A percentile compares a stretch with the other conserved stretches of the same genome.
Conservation (phyloP, 257 asterid genomes). For the Paulownia fortunei region DNA sequence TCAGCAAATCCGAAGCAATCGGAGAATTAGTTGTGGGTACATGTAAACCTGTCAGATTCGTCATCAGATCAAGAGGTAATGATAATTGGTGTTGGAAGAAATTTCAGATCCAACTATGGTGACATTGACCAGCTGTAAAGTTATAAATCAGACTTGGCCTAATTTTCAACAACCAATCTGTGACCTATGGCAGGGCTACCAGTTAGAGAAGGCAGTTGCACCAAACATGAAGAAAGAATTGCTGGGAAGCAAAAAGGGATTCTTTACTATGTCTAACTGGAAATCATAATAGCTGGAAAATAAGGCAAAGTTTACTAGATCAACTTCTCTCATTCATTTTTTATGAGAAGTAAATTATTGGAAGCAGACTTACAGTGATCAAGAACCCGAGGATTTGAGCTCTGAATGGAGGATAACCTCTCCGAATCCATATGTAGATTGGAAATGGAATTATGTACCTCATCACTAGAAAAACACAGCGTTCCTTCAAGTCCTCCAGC, state of each 20-base stretch:
- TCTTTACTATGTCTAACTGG: too few relatives aligned
- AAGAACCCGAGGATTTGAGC: slow-evolving; percentile 32
- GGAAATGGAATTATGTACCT: slow-evolving; percentile 29
- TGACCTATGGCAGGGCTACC: neutral
- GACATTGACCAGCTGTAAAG: too few relatives aligned
- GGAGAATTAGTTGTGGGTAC: slow-evolving; percentile 12
- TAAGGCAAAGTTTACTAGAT: neutral
- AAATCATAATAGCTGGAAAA: too few relatives aligned
- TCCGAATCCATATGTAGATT: slow-evolving; percentile 29
- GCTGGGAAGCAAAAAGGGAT: too few relatives aligned
- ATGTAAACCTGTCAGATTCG: slow-evolving; percentile 31
- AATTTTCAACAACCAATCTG: neutral
- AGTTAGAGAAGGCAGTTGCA: too few relatives aligned
- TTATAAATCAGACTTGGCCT: too few relatives aligned
- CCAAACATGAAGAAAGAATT: too few relatives aligned
- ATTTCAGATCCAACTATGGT: neutral
- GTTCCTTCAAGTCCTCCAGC: slow-evolving; percentile 10
- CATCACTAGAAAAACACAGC: neutral
- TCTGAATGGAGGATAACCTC: slow-evolving; percentile 24
- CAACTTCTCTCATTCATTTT: too few relatives aligned
- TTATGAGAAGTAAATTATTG: neutral
- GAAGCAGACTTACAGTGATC: slow-evolving; percentile 43
- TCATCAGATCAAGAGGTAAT: neutral
- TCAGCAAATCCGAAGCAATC: slow-evolving; percentile 35
- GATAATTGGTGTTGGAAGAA: neutral